phyloP scores from a whole-genome alignment of 192 early-diverging fungal species.

The Coemansia sp. region DNA sequence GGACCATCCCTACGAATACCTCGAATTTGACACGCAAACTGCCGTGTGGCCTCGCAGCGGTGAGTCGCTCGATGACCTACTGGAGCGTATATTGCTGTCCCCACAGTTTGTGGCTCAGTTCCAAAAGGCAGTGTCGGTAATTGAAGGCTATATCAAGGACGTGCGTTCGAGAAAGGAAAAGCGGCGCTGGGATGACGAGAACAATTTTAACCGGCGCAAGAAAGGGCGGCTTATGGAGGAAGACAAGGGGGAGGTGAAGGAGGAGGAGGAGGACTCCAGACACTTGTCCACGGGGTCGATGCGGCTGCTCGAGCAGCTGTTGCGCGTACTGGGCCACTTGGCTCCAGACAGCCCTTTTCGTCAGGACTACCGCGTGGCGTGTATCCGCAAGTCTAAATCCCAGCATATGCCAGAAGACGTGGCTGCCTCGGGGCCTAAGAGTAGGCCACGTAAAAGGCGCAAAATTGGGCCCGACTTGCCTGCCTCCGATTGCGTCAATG shows the following conservation, averaged over 20 bases:
- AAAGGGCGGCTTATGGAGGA: background rate
- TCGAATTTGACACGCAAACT: constrained; percentile 36
- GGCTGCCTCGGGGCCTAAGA: background rate
- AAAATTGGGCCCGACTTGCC: background rate
- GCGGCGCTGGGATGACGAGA: background rate
- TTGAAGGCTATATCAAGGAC: constrained; percentile 28
- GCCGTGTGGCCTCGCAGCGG: constrained; percentile 38
- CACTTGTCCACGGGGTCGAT: constrained; percentile 29
- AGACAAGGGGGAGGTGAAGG: no score
- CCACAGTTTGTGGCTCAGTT: constrained; percentile 8
- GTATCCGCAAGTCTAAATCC: constrained; percentile 13
- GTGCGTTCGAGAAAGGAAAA: constrained; percentile 14
- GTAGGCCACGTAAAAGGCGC: constrained; percentile 4
- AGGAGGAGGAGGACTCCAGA: background rate
- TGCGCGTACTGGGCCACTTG: constrained; percentile 29
- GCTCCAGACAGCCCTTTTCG: constrained; percentile 7
- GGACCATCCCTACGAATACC: constrained; percentile 27
- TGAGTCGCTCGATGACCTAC: constrained; percentile 12
- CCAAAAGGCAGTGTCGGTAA: background rate
- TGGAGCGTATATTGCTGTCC: constrained; percentile 23
- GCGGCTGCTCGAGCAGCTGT: constrained; percentile 25
- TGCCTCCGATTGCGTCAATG: constrained; percentile 16
- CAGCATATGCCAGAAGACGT: background rate
- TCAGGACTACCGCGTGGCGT: constrained; percentile 39
- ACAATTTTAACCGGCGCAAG: no score